Evolutionary conservation across 2,329 filamentous ascomycete genomes (phyloP).

Genomic region (Hysterium pulicare): DNA sequence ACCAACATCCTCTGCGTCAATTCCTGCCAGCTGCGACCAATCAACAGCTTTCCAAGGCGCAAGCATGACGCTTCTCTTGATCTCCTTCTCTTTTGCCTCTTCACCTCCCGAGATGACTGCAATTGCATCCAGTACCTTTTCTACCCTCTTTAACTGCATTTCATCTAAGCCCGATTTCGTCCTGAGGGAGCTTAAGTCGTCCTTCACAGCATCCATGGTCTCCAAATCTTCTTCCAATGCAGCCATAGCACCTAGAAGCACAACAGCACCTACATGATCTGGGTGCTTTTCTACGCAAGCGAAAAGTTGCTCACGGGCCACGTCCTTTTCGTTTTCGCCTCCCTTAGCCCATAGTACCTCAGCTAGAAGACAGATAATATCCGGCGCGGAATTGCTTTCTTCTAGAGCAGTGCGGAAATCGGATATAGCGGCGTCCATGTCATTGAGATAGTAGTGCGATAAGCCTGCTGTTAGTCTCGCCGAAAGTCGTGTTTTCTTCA

Average conservation of each 20-base stretch:
- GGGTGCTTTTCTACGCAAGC: constrained; percentile 71
- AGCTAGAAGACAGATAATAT: constrained; percentile 81
- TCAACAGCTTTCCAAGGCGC: constrained; percentile 74
- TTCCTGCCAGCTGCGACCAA: constrained; percentile 71
- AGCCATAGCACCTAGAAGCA: constrained; percentile 80
- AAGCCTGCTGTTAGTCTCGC: constrained; percentile 83
- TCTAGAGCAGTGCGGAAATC: constrained; percentile 78
- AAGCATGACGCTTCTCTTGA: constrained; percentile 75
- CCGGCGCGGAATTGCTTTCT: constrained; percentile 72
- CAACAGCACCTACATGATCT: constrained; percentile 73
- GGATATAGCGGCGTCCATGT: constrained; percentile 66
- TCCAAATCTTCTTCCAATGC: constrained; percentile 76
- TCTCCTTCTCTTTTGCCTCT: constrained; percentile 58
- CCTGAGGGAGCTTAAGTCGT: constrained; percentile 71
- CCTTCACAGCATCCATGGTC: constrained; percentile 72
- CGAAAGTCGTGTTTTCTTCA: constrained; percentile 71
- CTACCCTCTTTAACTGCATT: constrained; percentile 65
- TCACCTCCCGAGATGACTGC: constrained; percentile 53
- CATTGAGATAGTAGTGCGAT: constrained; percentile 68
- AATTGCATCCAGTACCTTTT: constrained; percentile 72
- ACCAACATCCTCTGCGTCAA: constrained; percentile 47
- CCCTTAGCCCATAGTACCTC: constrained; percentile 93
- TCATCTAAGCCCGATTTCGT: constrained; percentile 62
- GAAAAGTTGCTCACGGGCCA: constrained; percentile 77
- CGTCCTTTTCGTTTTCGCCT: constrained; percentile 66